A percentile compares a stretch with the other conserved stretches of the same genome.
Conservation (phyloP, 306 rosid genomes). For the Cucurbita maxima region DNA sequence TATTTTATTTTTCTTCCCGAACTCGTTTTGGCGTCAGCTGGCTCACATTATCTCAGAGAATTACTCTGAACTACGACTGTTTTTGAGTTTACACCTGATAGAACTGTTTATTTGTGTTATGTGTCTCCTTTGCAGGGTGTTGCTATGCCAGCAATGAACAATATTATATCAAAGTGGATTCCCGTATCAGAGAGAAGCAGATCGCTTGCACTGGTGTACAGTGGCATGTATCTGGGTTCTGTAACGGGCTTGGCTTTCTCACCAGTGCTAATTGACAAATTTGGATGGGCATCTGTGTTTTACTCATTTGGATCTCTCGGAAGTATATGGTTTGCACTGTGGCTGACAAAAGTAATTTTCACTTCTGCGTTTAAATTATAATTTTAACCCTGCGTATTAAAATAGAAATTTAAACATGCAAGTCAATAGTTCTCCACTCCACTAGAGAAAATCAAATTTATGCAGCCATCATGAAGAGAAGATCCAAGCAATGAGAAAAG, state of each 20-base stretch:
- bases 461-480: background rate
- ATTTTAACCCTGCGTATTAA: background rate
- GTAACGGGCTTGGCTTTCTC: constrained; percentile 83
- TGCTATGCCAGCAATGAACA: constrained; percentile 99
- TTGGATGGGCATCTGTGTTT: constrained; percentile 94
- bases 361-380: background rate
- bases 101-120: background rate
- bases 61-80: background rate
- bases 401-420: background rate
- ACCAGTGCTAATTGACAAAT: constrained; percentile 55
- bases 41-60: background rate
- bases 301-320: constrained; percentile 96
- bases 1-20: background rate
- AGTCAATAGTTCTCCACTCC: background rate
- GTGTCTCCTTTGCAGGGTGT: constrained; percentile 60
- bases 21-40: background rate
- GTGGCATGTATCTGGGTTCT: constrained; percentile 99
- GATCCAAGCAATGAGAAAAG: background rate
- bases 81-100: background rate
- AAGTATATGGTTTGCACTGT: constrained; percentile 80
- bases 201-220: constrained; percentile 84
- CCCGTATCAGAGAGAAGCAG: constrained; percentile 98
- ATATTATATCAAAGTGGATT: constrained; percentile 83
- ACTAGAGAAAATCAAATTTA: background rate
- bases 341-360: constrained; percentile 58